A percentile compares a stretch with the other conserved stretches of the same genome.
phyloP scores from a whole-genome alignment of 2,329 filamentous ascomycete species.

The Akanthomyces lecanii region DNA sequence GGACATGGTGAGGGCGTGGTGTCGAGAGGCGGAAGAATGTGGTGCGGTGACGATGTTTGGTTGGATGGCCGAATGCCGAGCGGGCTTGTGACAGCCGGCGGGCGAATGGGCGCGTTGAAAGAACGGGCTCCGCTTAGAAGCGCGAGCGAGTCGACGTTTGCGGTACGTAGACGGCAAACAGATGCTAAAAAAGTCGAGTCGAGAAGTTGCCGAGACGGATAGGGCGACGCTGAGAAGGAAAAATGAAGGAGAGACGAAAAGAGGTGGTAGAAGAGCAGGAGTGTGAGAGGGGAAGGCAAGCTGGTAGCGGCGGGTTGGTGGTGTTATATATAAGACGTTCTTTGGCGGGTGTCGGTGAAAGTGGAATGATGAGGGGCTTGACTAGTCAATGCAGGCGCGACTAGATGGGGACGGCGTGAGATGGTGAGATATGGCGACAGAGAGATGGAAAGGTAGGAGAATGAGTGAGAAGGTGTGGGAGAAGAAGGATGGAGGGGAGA shows the following conservation, averaged over 20 bases:
- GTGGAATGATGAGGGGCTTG: constrained; percentile 5
- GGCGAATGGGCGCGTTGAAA: not conserved
- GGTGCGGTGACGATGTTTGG: constrained; percentile 20
- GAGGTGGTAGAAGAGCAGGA: not conserved
- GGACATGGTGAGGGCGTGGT: constrained; percentile 26
- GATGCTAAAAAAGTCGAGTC: not conserved
- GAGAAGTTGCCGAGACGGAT: not conserved
- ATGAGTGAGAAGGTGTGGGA: not conserved
- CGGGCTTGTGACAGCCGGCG: constrained; percentile 7
- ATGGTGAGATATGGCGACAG: not conserved
- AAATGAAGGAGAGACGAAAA: not conserved
- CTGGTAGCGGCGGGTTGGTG: not conserved
- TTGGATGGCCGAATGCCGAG: not conserved
- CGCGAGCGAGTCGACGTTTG: constrained; percentile 10
- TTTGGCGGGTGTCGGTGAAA: constrained; percentile 1
- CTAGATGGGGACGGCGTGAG: not conserved
- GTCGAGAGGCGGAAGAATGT: constrained; percentile 21
- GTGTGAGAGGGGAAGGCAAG: not conserved
- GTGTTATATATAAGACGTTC: constrained; percentile 11
- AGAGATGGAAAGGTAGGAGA: not conserved
- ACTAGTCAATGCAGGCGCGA: not conserved
- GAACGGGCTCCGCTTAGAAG: constrained; percentile 5
- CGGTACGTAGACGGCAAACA: not conserved
- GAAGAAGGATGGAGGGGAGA: not conserved
- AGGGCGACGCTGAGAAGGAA: not conserved